phyloP scores from a whole-genome alignment of 768 basidiomycete species.

The Boletus bicolor region DNA sequence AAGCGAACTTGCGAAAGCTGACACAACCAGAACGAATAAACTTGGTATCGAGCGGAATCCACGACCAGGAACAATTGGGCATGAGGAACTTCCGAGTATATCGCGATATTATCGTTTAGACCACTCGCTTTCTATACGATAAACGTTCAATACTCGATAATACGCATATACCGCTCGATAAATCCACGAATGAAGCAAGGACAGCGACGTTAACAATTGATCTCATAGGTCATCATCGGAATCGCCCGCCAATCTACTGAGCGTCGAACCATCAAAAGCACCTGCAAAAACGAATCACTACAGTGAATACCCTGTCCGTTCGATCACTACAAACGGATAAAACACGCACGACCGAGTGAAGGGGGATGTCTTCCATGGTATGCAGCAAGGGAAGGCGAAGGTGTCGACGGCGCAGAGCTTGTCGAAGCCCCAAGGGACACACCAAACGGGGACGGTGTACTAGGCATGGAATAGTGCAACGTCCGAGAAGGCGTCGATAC shows the following conservation, averaged over 20 bases:
- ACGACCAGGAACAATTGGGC: not conserved
- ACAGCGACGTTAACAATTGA: not conserved
- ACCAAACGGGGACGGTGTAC: constrained; percentile 38
- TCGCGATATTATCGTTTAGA: not conserved
- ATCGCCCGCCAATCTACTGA: constrained; percentile 26
- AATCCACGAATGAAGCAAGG: constrained; percentile 9
- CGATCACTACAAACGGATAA: not conserved
- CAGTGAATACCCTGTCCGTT: not conserved
- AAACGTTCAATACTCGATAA: not conserved
- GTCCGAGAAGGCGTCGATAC: constrained; percentile 34
- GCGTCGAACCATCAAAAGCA: constrained; percentile 27
- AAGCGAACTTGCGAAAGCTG: not conserved
- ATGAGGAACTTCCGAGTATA: not conserved
- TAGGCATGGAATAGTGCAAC: constrained; percentile 33
- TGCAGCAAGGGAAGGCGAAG: constrained; percentile 38
- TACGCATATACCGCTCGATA: constrained; percentile 3
- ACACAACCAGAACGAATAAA: not conserved
- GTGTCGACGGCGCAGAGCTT: constrained; percentile 31
- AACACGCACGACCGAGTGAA: constrained; percentile 35
- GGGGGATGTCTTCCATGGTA: constrained; percentile 38
- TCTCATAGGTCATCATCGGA: constrained; percentile 31
- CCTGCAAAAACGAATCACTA: constrained; percentile 11
- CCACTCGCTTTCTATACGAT: constrained; percentile 2
- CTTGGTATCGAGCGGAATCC: not conserved
- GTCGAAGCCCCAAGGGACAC: constrained; percentile 32